These are phyloP conservation scores for Neophaeococcomyces aloes DNA, from an alignment of 2,329 filamentous ascomycete species.

Conservation along the genomic window DNA sequence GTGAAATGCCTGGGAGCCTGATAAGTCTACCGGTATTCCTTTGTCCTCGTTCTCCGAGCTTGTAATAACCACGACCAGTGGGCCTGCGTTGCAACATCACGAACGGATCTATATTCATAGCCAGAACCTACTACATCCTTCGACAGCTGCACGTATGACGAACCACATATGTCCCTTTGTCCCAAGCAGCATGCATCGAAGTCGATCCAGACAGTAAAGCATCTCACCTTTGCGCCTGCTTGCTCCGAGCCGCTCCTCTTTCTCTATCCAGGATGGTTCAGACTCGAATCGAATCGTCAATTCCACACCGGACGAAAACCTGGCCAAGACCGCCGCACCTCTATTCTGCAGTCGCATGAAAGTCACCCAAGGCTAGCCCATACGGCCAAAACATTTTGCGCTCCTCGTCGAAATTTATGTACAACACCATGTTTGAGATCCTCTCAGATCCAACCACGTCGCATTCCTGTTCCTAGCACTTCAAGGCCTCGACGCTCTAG, in stretches of 20 bases:
- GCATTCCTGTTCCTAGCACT: too few relatives aligned
- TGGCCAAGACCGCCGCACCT: background rate
- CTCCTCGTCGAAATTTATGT: too few relatives aligned
- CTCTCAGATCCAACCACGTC: too few relatives aligned
- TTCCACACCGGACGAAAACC: slow-evolving; percentile 5
- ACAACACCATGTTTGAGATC: too few relatives aligned
- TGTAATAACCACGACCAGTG: too few relatives aligned
- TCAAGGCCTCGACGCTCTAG: too few relatives aligned
- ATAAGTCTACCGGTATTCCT: too few relatives aligned
- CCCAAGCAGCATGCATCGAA: slow-evolving; percentile 3
- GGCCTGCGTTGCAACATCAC: background rate
- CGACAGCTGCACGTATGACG: slow-evolving; percentile 3
- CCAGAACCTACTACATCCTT: background rate
- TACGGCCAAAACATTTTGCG: too few relatives aligned
- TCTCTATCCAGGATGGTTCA: slow-evolving; percentile 8
- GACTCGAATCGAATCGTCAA: slow-evolving; percentile 1
- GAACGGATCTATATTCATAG: background rate
- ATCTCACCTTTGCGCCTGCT: background rate
- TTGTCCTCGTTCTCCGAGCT: too few relatives aligned
- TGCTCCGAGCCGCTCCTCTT: slow-evolving; percentile 6
- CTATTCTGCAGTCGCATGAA: too few relatives aligned
- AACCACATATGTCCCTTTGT: slow-evolving; percentile 6
- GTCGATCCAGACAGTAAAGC: background rate
- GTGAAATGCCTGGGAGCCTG: too few relatives aligned
- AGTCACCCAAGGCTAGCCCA: too few relatives aligned